Evolutionary conservation across 2,329 filamentous ascomycete species (phyloP), one percentile per base, ranked within the genome.

Genomic region (Trichoderma sp.): DNA sequence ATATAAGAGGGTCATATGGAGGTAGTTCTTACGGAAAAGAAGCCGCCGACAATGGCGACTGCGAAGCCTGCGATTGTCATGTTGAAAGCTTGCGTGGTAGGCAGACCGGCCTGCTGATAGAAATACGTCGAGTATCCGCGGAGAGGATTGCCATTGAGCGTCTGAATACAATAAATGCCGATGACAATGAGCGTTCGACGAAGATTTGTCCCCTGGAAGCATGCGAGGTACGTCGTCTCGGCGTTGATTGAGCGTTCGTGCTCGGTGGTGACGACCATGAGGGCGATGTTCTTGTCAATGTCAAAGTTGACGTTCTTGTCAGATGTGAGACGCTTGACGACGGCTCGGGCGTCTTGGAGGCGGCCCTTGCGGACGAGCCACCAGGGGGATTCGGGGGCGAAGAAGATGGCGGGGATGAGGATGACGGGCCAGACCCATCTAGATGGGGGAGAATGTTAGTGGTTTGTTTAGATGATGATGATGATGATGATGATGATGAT

Each of bases 161-260:
- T 75, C 75, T 82, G 81, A 21, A 81, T 80, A 11, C 78, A 77
- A 67, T 81, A 84, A 4, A 81, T 77, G 4, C 80, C 76, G 53
- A 83, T 79, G 2, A 88, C 87, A 27, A 90, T 87, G 78, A 89
- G 87, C 7, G 88, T 89, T 21, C 89, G 84, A 16, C 87, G 85
- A 1, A 88, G 81, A 50, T 88, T 84, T 5, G 82, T 80, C 14
- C 84, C 83, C 27, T 82, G 82, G 79, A 88, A 88, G 77, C 85
- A 87, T 77, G 87, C 85, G 59, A 75, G 75, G 75, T 88, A 88
- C 0, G 80, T 83, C 0, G 82, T 84, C 3, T 84, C 85, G 0
- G 79, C 79, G 0, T 81, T 80, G 27, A 84, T 79, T 6, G 80
- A 76, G 71, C 82, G 77, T 68, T 86, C 85, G 3, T 83, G 78